Conservation (phyloP, 129 eudicot genomes). For the Chrysanthemum seticuspe region DNA sequence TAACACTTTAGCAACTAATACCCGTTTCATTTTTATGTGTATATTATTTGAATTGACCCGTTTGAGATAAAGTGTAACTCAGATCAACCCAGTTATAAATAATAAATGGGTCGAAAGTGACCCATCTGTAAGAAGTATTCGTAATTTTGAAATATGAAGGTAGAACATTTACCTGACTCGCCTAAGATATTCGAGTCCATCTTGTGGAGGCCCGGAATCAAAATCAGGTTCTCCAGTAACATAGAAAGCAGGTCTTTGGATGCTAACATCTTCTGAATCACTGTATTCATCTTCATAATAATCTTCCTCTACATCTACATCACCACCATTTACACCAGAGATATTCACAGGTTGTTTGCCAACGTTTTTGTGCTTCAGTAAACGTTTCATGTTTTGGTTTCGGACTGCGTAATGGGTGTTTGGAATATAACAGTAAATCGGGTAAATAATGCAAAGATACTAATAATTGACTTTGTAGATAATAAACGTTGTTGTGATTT, state of each 20-base stretch:
- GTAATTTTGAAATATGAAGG: neutral
- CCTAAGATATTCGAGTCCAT: constrained; percentile 94
- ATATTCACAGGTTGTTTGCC: too few relatives aligned
- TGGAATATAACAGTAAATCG: too few relatives aligned
- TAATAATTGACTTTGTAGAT: too few relatives aligned
- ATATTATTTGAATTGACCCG: neutral
- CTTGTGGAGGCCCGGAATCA: constrained; percentile 97
- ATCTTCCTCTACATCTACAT: constrained; percentile 46
- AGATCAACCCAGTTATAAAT: neutral
- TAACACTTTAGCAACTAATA: too few relatives aligned
- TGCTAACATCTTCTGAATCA: constrained; percentile 70
- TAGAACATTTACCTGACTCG: constrained; percentile 71
- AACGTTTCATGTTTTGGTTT: too few relatives aligned
- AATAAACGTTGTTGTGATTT: too few relatives aligned
- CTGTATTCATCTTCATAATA: constrained; percentile 60
- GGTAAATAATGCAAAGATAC: too few relatives aligned
- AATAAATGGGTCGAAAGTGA: neutral
- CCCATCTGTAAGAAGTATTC: neutral
- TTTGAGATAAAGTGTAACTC: neutral
- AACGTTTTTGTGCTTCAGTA: too few relatives aligned
- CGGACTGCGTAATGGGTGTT: too few relatives aligned
- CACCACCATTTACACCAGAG: constrained; percentile 12
- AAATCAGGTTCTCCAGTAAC: constrained; percentile 95
- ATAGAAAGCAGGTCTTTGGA: constrained; percentile 75
- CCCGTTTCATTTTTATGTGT: too few relatives aligned